A percentile compares a stretch with the other conserved stretches of the same genome.
Conservation (phyloP, 345 rosid species). For the Erysimum cheiranthoides region DNA sequence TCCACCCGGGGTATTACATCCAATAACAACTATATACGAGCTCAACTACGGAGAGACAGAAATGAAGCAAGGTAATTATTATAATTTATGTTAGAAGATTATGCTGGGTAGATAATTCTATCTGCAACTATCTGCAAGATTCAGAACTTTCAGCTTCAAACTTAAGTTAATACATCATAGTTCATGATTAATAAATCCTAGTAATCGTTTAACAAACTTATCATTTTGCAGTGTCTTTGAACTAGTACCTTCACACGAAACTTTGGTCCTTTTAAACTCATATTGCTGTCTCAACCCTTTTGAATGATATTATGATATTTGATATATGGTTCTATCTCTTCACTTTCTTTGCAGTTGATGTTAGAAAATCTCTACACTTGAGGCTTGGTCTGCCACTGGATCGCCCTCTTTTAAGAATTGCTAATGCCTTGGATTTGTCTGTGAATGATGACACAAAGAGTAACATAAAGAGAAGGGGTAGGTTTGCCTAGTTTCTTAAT, state of each 20-base stretch:
- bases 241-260: constrained; percentile 1
- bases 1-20: constrained; percentile 80
- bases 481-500: constrained; percentile 19
- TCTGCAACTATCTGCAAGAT: no score
- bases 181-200: no score
- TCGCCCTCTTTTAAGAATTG: constrained; percentile 85
- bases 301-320: background rate
- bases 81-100: background rate
- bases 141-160: no score
- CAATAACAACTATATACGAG: constrained; percentile 79
- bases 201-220: no score
- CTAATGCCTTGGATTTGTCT: constrained; percentile 73
- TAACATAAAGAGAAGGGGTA: constrained; percentile 64
- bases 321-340: constrained; percentile 2
- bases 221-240: background rate
- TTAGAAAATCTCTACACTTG: constrained; percentile 72
- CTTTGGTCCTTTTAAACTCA: background rate
- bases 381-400: constrained; percentile 86
- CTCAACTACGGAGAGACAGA: constrained; percentile 91
- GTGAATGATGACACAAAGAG: constrained; percentile 49
- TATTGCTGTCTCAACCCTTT: background rate
- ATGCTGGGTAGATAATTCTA: no score
- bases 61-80: constrained; percentile 82
- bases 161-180: no score
- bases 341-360: constrained; percentile 60